Evolutionary conservation across 1,139 yeast genomes (phyloP).

Genomic region (Suhomyces yuchorum): DNA sequence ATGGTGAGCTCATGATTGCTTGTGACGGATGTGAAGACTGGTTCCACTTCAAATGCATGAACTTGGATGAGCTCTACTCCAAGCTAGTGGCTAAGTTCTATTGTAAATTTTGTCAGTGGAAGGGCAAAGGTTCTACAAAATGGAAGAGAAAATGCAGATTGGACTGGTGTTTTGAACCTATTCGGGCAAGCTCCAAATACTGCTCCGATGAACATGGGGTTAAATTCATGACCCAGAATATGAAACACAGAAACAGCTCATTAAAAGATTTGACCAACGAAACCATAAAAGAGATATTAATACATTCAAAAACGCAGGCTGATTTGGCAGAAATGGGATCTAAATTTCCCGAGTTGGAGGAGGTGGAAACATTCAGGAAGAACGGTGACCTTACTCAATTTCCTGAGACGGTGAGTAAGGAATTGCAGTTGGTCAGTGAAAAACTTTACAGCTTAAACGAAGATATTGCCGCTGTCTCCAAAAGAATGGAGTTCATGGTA

Average conservation of each 20-base stretch:
- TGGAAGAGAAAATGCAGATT: conserved; percentile 83
- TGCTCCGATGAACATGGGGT: conserved; percentile 77
- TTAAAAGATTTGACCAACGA: conserved; percentile 21
- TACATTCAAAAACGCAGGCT: conserved; percentile 16
- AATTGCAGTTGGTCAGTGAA: conserved; percentile 23
- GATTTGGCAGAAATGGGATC: conserved; percentile 31
- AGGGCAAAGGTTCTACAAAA: conserved; percentile 44
- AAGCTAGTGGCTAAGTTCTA: conserved; percentile 64
- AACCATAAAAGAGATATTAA: conserved; percentile 26
- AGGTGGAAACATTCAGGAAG: conserved; percentile 32
- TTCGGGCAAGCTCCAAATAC: conserved; percentile 60
- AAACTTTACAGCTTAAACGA: conserved; percentile 25
- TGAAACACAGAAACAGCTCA: conserved; percentile 21
- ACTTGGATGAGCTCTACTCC: conserved; percentile 54
- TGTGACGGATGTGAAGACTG: conserved; percentile 97
- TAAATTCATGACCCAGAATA: conserved; percentile 42
- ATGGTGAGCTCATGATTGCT: conserved; percentile 78
- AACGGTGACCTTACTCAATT: conserved; percentile 35
- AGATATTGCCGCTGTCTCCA: conserved; percentile 22
- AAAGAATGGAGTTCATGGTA: conserved; percentile 26
- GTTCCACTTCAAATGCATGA: conserved; percentile 85
- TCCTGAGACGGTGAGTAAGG: conserved; percentile 31
- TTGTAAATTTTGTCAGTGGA: conserved; percentile 73
- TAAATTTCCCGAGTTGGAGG: conserved; percentile 43
- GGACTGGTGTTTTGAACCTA: conserved; percentile 60